Evolutionary conservation across 148 eudicot genomes (phyloP).

Genomic region (Cornus kousa): DNA sequence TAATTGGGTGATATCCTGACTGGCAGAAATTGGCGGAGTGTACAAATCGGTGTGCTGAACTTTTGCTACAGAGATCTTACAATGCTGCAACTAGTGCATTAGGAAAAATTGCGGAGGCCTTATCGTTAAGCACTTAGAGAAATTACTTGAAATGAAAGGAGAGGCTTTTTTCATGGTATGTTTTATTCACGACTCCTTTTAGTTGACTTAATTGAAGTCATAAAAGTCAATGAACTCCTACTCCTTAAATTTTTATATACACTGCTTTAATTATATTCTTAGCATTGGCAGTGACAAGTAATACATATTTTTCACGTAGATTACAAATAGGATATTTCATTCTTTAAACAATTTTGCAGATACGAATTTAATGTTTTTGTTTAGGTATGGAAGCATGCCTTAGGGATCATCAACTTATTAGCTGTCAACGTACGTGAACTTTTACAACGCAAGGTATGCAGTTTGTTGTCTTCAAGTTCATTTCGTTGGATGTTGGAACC

Average conservation of each 20-base stretch:
- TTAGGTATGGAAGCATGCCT: slow-evolving; percentile 33
- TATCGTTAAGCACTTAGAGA: slow-evolving; percentile 70
- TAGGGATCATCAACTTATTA: slow-evolving; percentile 41
- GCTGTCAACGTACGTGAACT: slow-evolving; percentile 63
- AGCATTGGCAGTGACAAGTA: slow-evolving; percentile 29
- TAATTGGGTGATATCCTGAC: slow-evolving; percentile 18
- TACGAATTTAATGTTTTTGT: slow-evolving; percentile 14
- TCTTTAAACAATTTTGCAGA: not conserved
- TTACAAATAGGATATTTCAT: not conserved
- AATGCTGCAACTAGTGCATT: slow-evolving; percentile 61
- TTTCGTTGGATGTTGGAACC: not conserved
- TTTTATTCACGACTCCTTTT: slow-evolving; percentile 8
- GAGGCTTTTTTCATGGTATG: slow-evolving; percentile 76
- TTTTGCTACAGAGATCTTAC: slow-evolving; percentile 55
- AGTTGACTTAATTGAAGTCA: not conserved
- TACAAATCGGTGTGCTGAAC: slow-evolving; percentile 51
- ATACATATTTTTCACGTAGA: slow-evolving; percentile 9
- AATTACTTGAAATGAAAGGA: slow-evolving; percentile 78
- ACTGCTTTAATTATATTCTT: slow-evolving; percentile 5
- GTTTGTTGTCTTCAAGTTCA: not conserved
- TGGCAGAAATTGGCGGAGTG: slow-evolving; percentile 66
- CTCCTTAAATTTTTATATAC: not conserved
- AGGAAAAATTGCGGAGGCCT: slow-evolving; percentile 47
- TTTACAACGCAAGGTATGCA: slow-evolving; percentile 56
- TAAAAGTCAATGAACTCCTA: not conserved